Evolutionary conservation across 495 filamentous ascomycete species (phyloP).

Genomic region (Podospora fimiseda): DNA sequence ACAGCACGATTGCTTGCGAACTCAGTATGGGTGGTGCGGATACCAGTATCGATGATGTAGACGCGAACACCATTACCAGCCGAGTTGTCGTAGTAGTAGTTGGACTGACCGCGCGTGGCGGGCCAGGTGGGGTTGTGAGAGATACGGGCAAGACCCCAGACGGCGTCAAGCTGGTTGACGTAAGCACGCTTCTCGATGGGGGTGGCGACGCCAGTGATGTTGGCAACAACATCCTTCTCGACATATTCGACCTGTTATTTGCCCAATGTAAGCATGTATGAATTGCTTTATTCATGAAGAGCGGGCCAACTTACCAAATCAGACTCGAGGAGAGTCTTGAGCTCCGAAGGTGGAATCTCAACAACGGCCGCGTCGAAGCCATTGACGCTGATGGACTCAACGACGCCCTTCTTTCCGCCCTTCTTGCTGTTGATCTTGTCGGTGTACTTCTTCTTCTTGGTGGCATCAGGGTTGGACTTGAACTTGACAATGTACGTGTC

Average conservation of each 20-base stretch:
- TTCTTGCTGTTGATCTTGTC: constrained; percentile 8
- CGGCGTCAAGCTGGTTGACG: constrained; percentile 14
- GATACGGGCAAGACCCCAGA: constrained; percentile 53
- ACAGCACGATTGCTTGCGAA: constrained; percentile 51
- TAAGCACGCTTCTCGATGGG: constrained; percentile 11
- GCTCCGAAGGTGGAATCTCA: constrained; percentile 11
- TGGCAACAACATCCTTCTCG: background rate
- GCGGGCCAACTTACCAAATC: constrained; percentile 8
- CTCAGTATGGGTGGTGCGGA: constrained; percentile 46
- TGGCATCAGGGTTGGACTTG: constrained; percentile 12
- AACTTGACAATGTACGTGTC: constrained; percentile 24
- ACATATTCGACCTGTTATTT: constrained; percentile 13
- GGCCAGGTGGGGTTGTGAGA: constrained; percentile 38
- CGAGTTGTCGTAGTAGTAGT: constrained; percentile 32
- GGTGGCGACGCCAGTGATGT: background rate
- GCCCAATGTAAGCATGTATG: background rate
- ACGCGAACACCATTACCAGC: constrained; percentile 13
- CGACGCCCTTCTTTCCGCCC: constrained; percentile 6
- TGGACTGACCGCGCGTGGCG: constrained; percentile 15
- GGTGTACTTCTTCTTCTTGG: constrained; percentile 11
- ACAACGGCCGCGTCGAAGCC: constrained; percentile 15
- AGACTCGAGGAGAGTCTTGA: constrained; percentile 5
- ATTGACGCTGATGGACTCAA: constrained; percentile 12
- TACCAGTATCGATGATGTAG: constrained; percentile 56
- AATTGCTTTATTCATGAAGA: background rate